Evolutionary conservation across 495 filamentous ascomycete genomes (phyloP).

Genomic region (Tricharina praecox): DNA sequence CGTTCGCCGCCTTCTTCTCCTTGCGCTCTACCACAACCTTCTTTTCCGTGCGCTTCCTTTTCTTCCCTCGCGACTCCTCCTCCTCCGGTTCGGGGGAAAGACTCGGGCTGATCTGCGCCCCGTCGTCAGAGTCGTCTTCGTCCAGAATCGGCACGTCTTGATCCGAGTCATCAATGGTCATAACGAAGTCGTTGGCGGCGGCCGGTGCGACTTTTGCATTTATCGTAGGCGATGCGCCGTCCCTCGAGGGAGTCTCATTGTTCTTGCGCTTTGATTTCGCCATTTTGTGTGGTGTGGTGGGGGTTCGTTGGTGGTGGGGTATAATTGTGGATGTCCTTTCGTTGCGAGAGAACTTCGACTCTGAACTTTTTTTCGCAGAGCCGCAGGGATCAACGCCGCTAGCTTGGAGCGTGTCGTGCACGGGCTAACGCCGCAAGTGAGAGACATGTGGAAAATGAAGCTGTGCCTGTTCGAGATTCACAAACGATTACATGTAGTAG

Average conservation of each 20-base stretch:
- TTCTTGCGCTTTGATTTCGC: slow-evolving; percentile 1
- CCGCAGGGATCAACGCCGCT: not conserved
- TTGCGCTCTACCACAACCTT: slow-evolving; percentile 32
- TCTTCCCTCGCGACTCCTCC: slow-evolving; percentile 31
- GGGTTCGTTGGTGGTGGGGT: not conserved
- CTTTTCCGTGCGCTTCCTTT: slow-evolving; percentile 30
- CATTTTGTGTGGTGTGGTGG: not conserved
- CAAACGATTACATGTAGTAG: not conserved
- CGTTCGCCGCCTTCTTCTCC: slow-evolving; percentile 50
- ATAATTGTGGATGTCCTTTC: not conserved
- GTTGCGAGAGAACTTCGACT: not conserved
- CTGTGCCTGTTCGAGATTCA: not conserved
- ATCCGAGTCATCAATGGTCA: slow-evolving; percentile 76
- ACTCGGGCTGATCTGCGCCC: slow-evolving; percentile 27
- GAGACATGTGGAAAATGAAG: no score
- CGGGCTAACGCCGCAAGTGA: no score
- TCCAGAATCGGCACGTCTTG: slow-evolving; percentile 35
- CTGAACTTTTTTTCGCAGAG: not conserved
- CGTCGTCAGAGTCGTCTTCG: slow-evolving; percentile 31
- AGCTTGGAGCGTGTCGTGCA: not conserved
- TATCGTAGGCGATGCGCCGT: not conserved
- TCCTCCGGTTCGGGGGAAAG: slow-evolving; percentile 29
- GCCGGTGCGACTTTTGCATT: not conserved
- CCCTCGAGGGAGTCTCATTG: not conserved
- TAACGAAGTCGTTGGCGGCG: slow-evolving; percentile 38